Conservation (phyloP, 2,329 filamentous ascomycete genomes). For the Hypoxylon sp. region DNA sequence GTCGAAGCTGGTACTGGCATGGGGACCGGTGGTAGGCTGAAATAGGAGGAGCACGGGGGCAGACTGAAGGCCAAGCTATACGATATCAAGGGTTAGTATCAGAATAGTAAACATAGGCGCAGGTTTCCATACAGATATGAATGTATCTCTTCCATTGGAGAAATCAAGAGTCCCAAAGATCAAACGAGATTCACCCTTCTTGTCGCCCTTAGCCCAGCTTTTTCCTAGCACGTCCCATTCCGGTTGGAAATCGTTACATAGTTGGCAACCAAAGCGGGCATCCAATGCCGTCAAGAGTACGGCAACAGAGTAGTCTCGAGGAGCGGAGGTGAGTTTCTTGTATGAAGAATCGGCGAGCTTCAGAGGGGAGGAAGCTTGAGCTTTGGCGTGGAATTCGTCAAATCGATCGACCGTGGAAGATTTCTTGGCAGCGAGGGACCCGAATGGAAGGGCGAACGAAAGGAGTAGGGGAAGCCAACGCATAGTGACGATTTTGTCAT, state of each 20-base stretch:
- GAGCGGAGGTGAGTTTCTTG: constrained; percentile 77
- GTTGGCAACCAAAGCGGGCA: constrained; percentile 81
- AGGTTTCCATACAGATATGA: constrained; percentile 77
- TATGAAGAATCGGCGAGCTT: constrained; percentile 84
- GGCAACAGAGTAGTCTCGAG: constrained; percentile 85
- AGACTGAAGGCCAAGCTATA: constrained; percentile 89
- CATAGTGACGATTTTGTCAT: constrained; percentile 65
- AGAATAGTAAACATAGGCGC: constrained; percentile 20
- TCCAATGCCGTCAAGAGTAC: constrained; percentile 91
- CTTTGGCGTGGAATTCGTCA: constrained; percentile 75
- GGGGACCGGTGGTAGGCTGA: constrained; percentile 83
- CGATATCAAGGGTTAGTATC: constrained; percentile 13
- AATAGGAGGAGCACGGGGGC: constrained; percentile 91
- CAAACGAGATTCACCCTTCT: constrained; percentile 75
- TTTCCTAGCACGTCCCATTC: constrained; percentile 90
- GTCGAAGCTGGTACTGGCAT: constrained; percentile 75
- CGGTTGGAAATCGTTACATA: constrained; percentile 92
- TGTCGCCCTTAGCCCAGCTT: constrained; percentile 90
- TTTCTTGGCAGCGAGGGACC: constrained; percentile 73
- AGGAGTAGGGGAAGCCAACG: constrained; percentile 73
- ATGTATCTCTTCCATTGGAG: constrained; percentile 81
- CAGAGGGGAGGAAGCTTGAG: constrained; percentile 73
- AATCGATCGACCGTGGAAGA: constrained; percentile 71
- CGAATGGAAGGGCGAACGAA: constrained; percentile 70
- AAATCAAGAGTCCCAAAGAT: constrained; percentile 92